Base-by-base conservation (phyloP, 257 asterid genomes). In the Capsicum chinense region DNA sequence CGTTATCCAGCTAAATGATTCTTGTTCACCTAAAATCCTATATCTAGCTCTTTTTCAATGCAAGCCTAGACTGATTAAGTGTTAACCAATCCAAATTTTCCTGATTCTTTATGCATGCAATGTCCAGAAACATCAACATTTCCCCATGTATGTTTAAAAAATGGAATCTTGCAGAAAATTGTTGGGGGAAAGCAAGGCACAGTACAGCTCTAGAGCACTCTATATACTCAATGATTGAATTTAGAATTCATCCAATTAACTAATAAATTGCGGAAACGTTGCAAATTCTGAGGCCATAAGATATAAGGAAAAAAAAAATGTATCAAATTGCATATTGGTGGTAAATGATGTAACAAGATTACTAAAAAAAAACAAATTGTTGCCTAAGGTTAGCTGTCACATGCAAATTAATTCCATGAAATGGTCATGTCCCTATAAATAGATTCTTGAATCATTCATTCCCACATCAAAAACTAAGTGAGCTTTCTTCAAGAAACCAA, bases 351-450 rank as follows among this genome's bases (percentile, higher is more conserved):
- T 86, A 87, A 89, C 93, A 89, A 56, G 26, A 76, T 85, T 78
- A 80, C 62, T 86, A 79, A 62, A 74, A 88, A 74, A 67, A 48
- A 17, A 26, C 33, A 0, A 47, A 5, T 10, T 79, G 85, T 86
- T 84, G 58, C 71, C 92, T 90, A 84, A 84, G 56, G 81, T 88
- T 82, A 68, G 81, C 70, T 71, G 68, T 83, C 94, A 85, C 91
- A 89, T 93, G 90, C 91, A 85, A 47, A 82, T 82, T 80, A 58
- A 82, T 86, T 84, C 26, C 54, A 39, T 7, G 9, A 70, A 54
- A 79, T 44, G 9, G 52, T 0, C 33, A 21, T 86, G 90, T 87
- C 82, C 83, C 88, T 90, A 90, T 90, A 90, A 64, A 88, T 87
- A 87, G 5, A 19, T 14, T 56, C 60, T 79, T 50, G 68, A 44